A percentile compares a stretch with the other conserved stretches of the same genome.
These are phyloP conservation scores for Scopulariopsis brevicaulis DNA, from an alignment of 2,329 filamentous ascomycete genomes.

Conservation along the genomic window DNA sequence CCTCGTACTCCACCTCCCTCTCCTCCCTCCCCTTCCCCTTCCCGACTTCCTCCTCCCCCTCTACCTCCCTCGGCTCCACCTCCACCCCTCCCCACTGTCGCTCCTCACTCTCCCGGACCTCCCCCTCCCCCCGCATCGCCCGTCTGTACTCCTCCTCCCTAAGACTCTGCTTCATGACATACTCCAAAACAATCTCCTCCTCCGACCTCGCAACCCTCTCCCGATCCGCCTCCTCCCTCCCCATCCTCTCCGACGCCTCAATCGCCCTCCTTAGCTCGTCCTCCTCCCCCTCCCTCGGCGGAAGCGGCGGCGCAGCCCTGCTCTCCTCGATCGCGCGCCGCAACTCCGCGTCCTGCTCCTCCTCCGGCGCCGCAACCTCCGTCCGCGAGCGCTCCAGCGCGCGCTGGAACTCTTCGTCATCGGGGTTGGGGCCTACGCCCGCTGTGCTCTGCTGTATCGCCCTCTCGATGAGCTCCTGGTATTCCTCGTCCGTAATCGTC, in stretches of 20 bases:
- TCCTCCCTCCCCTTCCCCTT: not conserved
- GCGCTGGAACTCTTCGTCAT: conserved; percentile 24
- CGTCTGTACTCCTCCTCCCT: conserved; percentile 47
- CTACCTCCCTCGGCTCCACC: not conserved
- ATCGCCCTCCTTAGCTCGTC: conserved; percentile 34
- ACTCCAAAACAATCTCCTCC: conserved; percentile 65
- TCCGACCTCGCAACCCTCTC: conserved; percentile 39
- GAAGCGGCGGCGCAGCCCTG: conserved; percentile 12
- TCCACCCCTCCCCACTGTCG: too few relatives aligned
- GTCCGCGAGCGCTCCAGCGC: conserved; percentile 26
- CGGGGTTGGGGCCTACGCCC: conserved; percentile 3
- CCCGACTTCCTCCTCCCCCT: not conserved
- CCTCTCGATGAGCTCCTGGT: conserved; percentile 42
- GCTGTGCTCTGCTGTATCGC: conserved; percentile 41
- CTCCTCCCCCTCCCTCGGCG: conserved; percentile 16
- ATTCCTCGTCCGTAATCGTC: conserved; percentile 44
- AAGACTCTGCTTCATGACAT: conserved; percentile 66
- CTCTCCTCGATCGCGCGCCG: conserved; percentile 22
- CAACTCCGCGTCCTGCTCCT: conserved; percentile 22
- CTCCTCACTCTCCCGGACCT: too few relatives aligned
- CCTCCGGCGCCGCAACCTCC: not conserved
- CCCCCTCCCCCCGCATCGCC: not conserved
- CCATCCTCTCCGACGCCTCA: conserved; percentile 31
- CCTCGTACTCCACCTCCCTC: not conserved
- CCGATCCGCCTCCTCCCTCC: conserved; percentile 28